Evolutionary conservation across 495 filamentous ascomycete genomes (phyloP).

Genomic region (Letharia lupina): DNA sequence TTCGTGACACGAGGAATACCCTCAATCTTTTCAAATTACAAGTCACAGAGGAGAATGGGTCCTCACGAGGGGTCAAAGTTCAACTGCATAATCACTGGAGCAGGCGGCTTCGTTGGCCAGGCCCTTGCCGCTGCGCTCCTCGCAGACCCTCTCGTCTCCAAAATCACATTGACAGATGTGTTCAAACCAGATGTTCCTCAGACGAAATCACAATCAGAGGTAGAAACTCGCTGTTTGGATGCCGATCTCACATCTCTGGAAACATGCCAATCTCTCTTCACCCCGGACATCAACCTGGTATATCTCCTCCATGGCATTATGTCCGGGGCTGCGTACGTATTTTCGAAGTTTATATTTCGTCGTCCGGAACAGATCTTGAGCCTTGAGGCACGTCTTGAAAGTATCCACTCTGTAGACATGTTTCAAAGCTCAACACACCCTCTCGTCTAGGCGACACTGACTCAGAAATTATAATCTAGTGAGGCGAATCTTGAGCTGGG

Average conservation of each 20-base stretch:
- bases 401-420: no score
- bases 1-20: no score
- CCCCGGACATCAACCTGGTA: conserved; percentile 37
- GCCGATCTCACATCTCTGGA: conserved; percentile 54
- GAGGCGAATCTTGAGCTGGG: conserved; percentile 71
- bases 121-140: conserved; percentile 57
- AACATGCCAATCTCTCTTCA: conserved; percentile 21
- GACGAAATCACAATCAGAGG: conserved; percentile 35
- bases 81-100: conserved; percentile 66
- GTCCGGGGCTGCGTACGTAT: conserved; percentile 50
- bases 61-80: conserved; percentile 27
- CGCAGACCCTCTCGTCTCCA: conserved; percentile 40
- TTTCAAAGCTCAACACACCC: no score
- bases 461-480: no score
- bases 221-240: conserved; percentile 41
- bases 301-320: conserved; percentile 84
- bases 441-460: no score
- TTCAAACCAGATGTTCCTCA: conserved; percentile 48
- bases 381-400: no score
- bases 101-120: conserved; percentile 63
- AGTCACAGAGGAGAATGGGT: neutral
- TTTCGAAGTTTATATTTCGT: no score
- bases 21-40: neutral
- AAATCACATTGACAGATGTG: conserved; percentile 58
- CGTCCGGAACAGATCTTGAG: no score